A percentile compares a stretch with the other conserved stretches of the same genome.
phyloP scores from a whole-genome alignment of 306 rosid species.

The Inga oerstediana region DNA sequence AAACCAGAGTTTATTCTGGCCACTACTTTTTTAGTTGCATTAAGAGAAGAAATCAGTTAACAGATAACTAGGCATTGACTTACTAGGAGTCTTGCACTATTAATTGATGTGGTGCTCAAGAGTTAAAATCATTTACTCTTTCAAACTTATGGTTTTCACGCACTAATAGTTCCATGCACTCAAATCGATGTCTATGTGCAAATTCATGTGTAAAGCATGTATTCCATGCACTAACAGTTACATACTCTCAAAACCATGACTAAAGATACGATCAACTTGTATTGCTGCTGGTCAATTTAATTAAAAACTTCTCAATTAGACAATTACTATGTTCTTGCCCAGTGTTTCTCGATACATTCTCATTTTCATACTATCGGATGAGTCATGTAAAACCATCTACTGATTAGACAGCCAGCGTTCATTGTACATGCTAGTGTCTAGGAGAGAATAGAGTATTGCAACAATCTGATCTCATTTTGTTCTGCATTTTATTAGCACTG shows the following conservation, averaged over 20 bases:
- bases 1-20: not conserved
- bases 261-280: not conserved
- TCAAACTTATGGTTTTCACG: not conserved
- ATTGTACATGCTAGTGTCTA: not conserved
- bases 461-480: not conserved
- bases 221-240: not conserved
- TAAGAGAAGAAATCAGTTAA: not conserved
- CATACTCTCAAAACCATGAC: not conserved
- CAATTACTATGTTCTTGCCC: not conserved
- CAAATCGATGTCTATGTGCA: not conserved
- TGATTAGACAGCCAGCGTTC: not conserved
- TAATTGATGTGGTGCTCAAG: not conserved
- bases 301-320: constrained; percentile 2
- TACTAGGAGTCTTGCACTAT: not conserved
- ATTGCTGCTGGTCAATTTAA: not conserved
- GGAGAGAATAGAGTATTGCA: not conserved
- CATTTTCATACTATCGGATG: not conserved
- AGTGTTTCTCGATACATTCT: not conserved
- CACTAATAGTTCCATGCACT: not conserved
- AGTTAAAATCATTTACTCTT: not conserved
- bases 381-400: not conserved
- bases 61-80: not conserved
- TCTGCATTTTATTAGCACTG: not conserved
- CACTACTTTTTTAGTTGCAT: not conserved
- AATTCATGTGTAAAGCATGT: not conserved